Evolutionary conservation across 2,329 filamentous ascomycete genomes (phyloP), one percentile per base, ranked within the genome.

Genomic region (Trichothecium sympodiale): DNA sequence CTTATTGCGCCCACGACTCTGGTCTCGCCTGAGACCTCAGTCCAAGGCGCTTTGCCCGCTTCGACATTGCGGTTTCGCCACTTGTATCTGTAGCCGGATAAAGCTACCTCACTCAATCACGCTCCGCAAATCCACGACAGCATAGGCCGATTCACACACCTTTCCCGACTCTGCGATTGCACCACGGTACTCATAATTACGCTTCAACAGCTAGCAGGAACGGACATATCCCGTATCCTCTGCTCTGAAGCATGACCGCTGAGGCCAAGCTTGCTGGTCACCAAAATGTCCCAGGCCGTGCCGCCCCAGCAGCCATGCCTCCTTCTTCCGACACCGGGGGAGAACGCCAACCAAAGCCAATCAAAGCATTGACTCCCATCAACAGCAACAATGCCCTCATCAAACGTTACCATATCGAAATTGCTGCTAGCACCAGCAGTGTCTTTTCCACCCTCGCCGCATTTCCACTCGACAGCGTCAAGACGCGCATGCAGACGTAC

Each of bases 401-500:
- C 50, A 87, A 85, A 62, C 72, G 71, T 46, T 89, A 91, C 59
- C 74, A 83, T 45, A 88, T 81, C 33, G 82, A 89, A 60, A 77
- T 91, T 45, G 77, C 83, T 41, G 84, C 85, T 31, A 83, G 79
- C 58, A 68, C 77, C 28, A 83, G 80, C 53, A 88, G 81, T 57
- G 69, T 88, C 45, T 67, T 89, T 38, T 86, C 82, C 27, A 91
- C 84, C 29, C 71, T 86, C 52, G 69, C 73, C 45, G 81, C 84
- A n/a, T 93, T 89, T 53, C 85, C 85, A 16, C 74, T 93, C 46
- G 85, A 93, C 57, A 89, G 85, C 49, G 80, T 89, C 55, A 93
- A 93, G 67, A 88, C 83, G 38, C 82, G 85, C 51, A 85, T 91
- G 77, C 85, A 93, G 64, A 83, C 82, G 45, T 89, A 91, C 60